phyloP scores from a whole-genome alignment of 176 grass and related monocot species.

The Bromus sterilis region DNA sequence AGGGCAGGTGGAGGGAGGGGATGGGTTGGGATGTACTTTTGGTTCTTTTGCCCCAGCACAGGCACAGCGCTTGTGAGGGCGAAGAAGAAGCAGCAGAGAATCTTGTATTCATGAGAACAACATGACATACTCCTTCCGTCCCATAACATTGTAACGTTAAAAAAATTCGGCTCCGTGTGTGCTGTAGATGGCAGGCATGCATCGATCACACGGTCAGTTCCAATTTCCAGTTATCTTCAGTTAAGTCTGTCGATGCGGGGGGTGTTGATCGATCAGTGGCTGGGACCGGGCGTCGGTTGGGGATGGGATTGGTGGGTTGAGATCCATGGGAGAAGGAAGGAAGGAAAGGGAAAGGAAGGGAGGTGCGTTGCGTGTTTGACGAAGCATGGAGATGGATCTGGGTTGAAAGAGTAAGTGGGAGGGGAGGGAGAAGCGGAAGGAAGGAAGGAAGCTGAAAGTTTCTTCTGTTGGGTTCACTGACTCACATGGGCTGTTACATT shows the following conservation, averaged over 20 bases:
- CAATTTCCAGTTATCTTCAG: too few relatives aligned
- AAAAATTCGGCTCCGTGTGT: too few relatives aligned
- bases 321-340: neutral
- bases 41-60: conserved; percentile 31
- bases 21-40: conserved; percentile 11
- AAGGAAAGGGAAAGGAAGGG: neutral
- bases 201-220: too few relatives aligned
- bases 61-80: neutral
- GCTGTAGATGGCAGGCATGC: too few relatives aligned
- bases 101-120: conserved; percentile 43
- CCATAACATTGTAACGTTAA: too few relatives aligned
- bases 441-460: conserved; percentile 7
- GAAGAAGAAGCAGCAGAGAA: conserved; percentile 5
- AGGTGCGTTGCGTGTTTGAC: neutral
- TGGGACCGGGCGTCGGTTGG: neutral
- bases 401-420: neutral
- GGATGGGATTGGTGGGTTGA: neutral
- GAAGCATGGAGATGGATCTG: neutral
- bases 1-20: neutral
- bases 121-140: too few relatives aligned
- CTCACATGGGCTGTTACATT: conserved; percentile 28
- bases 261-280: too few relatives aligned
- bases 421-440: neutral
- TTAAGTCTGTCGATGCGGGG: too few relatives aligned
- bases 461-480: neutral